phyloP scores from a whole-genome alignment of 23 red algal species.

The Cyanidium caldarium region DNA sequence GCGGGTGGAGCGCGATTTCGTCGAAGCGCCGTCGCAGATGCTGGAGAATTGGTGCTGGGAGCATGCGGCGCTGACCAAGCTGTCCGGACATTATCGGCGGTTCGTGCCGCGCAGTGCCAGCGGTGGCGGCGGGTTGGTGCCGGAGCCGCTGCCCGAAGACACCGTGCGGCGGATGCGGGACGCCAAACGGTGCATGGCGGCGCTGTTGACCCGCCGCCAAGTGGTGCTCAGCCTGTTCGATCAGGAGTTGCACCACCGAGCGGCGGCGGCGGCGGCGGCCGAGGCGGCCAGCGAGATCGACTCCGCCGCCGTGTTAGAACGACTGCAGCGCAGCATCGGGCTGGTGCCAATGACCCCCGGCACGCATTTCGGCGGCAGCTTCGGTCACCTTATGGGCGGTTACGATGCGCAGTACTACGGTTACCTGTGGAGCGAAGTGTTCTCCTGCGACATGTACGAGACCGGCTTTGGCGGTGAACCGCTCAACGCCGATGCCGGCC shows the following conservation, averaged over 20 bases:
- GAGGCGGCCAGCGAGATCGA: not conserved
- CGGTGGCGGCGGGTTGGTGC: not conserved
- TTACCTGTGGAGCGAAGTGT: slow-evolving; percentile 2
- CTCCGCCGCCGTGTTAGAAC: not conserved
- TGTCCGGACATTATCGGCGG: slow-evolving; percentile 7
- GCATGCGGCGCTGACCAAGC: not conserved
- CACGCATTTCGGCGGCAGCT: not conserved
- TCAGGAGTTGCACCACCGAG: not conserved
- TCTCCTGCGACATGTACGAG: not conserved
- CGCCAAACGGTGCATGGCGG: not conserved
- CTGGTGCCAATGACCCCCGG: slow-evolving; percentile 1
- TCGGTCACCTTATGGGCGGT: not conserved
- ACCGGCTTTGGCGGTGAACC: not conserved
- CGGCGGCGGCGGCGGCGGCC: not conserved
- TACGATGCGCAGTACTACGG: slow-evolving; percentile 10
- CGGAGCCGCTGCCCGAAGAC: not conserved
- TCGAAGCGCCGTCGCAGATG: slow-evolving; percentile 76
- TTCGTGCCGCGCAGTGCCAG: not conserved
- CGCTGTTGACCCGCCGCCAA: not conserved
- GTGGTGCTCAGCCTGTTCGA: slow-evolving; percentile 1
- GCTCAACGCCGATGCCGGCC: not conserved
- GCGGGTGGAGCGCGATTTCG: slow-evolving; percentile 64
- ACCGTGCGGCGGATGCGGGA: not conserved
- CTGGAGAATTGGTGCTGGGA: slow-evolving; percentile 52
- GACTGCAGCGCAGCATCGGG: not conserved